A percentile compares a stretch with the other conserved stretches of the same genome.
These are phyloP conservation scores for Thielaviopsis ethacetica DNA, from an alignment of 2,329 filamentous ascomycete species.

Conservation along the genomic window DNA sequence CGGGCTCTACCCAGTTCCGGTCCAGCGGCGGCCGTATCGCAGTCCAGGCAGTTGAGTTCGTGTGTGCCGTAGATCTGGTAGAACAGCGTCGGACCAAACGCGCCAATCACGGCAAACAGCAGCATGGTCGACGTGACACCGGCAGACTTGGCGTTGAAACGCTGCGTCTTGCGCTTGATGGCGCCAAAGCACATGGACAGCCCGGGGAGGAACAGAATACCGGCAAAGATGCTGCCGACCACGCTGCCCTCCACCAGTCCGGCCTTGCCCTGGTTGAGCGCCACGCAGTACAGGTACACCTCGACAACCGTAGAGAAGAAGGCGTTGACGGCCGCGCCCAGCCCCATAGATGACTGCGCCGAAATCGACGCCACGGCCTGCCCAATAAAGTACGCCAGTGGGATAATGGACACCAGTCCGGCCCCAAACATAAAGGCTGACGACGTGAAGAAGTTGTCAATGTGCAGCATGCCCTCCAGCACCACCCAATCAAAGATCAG, in stretches of 20 bases:
- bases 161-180: conserved; percentile 92
- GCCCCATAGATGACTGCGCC: conserved; percentile 93
- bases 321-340: conserved; percentile 92
- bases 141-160: conserved; percentile 92
- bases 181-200: conserved; percentile 98
- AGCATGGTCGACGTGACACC: conserved; percentile 97
- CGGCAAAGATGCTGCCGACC: conserved; percentile 93
- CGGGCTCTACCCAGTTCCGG: conserved; percentile 24
- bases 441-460: conserved; percentile 61
- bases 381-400: conserved; percentile 93
- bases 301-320: conserved; percentile 97
- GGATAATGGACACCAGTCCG: conserved; percentile 81
- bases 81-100: conserved; percentile 90
- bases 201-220: conserved; percentile 84
- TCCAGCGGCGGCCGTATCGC: conserved; percentile 29
- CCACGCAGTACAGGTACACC: conserved; percentile 93
- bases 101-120: conserved; percentile 85
- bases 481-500: conserved; percentile 87
- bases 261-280: conserved; percentile 79
- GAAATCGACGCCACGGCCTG: conserved; percentile 98
- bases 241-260: conserved; percentile 92
- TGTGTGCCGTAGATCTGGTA: conserved; percentile 98
- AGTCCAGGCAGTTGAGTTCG: conserved; percentile 71
- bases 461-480: conserved; percentile 48
- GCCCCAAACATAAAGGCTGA: conserved; percentile 75